Evolutionary conservation across 2,329 filamentous ascomycete species (phyloP), one percentile per base, ranked within the genome.

Genomic region (Paraconiothyrium brasiliense): DNA sequence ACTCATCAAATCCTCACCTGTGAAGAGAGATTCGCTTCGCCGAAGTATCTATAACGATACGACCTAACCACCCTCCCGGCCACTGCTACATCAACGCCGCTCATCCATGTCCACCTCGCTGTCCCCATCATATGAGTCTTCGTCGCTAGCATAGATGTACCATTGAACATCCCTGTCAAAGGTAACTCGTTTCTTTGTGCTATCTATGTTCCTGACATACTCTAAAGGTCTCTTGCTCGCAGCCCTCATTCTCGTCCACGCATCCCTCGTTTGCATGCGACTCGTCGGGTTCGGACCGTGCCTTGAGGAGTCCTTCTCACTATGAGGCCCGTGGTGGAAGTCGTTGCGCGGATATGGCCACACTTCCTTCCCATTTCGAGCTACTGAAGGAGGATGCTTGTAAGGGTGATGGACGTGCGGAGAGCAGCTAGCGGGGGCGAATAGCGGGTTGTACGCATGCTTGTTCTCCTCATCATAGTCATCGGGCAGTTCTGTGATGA

Each of bases 251-350:
- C 60, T 35, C 32, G 41, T 30, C 67, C 65, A 69, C 30, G 62
- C 67, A 52, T 69, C 64, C n/a, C 64, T 56, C 65, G 60, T 63
- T 44, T 66, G 41, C 24, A 24, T n/a, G 35, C 44, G 60, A 4
- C 59, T 62, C 9, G 62, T 22, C 32, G 32, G 30, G 32, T 30
- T 47, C 24, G 27, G 5, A 32, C 8, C 20, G 14, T 47, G n/a
- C 54, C n/a, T 37, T 22, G 3, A 41, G 39, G 39, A n/a, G 4
- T 5, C 22, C 9, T 32, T 35, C 30, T 10, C 57, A 30, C 3
- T 32, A 16, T 24, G 13, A 9, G 8, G 37, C 27, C 37, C 27
- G 35, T 43, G 16, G 20, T 58, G 37, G 3, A 13, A 52, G 16
- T 11, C 30, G 8, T 24, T 22, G 13, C 39, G 54, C 9, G 55